A percentile compares a stretch with the other conserved stretches of the same genome.
Evolutionary conservation across 2,329 filamentous ascomycete species (phyloP).

Genomic region (Claviceps humidiphila): DNA sequence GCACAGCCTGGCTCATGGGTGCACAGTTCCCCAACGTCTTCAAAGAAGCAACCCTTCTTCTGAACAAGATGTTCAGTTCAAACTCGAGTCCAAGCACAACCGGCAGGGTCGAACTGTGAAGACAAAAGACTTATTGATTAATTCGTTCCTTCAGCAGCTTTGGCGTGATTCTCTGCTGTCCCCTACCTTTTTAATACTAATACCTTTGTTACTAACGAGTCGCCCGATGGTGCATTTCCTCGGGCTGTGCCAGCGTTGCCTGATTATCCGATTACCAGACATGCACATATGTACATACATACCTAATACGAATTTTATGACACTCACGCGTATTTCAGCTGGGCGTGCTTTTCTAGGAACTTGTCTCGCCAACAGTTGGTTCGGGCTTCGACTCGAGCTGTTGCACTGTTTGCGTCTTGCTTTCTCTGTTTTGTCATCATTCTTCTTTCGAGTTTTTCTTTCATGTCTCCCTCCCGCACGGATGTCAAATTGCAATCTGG

Average conservation of each 20-base stretch:
- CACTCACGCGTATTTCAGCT: not conserved
- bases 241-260: not conserved
- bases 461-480: constrained; percentile 48
- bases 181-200: not conserved
- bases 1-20: constrained; percentile 64
- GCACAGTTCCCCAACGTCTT: constrained; percentile 57
- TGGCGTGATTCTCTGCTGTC: not conserved
- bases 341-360: not conserved
- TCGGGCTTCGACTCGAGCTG: not conserved
- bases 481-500: constrained; percentile 99
- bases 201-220: not conserved
- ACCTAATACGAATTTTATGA: not conserved
- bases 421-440: not conserved
- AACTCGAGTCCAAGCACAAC: constrained; percentile 10
- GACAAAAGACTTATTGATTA: constrained; percentile 1
- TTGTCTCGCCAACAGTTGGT: no score
- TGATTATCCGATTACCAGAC: not conserved
- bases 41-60: constrained; percentile 12
- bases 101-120: constrained; percentile 23
- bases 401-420: not conserved
- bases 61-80: constrained; percentile 10
- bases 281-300: not conserved
- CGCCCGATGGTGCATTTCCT: not conserved
- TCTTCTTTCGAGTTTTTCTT: not conserved
- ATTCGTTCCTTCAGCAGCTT: not conserved